These are phyloP conservation scores for Russula ochroleuca DNA, from an alignment of 768 basidiomycete species.

Conservation along the genomic window DNA sequence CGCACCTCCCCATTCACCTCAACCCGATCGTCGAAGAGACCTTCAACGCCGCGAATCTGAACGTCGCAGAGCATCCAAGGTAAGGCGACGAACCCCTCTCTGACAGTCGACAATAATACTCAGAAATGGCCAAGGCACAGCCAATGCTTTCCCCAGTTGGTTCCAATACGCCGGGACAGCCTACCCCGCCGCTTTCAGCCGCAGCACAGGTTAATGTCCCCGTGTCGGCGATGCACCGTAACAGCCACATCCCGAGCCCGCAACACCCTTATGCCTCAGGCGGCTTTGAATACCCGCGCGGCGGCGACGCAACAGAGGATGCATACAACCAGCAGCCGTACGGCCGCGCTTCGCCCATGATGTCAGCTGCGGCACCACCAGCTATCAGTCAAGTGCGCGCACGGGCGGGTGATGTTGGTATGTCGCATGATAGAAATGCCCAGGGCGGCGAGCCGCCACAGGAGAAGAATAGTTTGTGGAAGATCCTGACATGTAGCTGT, in stretches of 20 bases:
- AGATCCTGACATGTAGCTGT: conserved; percentile 77
- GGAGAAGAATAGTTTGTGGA: conserved; percentile 52
- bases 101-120: conserved; percentile 73
- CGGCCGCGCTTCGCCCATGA: conserved; percentile 80
- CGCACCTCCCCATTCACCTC: conserved; percentile 40
- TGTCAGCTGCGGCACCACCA: conserved; percentile 65
- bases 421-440: conserved; percentile 55
- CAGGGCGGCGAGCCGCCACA: conserved; percentile 52
- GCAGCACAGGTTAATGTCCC: conserved; percentile 74
- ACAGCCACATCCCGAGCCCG: conserved; percentile 39
- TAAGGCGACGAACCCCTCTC: conserved; percentile 50
- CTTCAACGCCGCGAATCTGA: conserved; percentile 52
- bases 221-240: conserved; percentile 47
- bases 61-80: conserved; percentile 58
- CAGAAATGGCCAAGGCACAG: conserved; percentile 62
- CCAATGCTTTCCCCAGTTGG: conserved; percentile 53
- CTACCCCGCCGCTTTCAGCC: conserved; percentile 61
- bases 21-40: conserved; percentile 56
- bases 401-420: conserved; percentile 62
- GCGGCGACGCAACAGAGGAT: conserved; percentile 46
- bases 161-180: conserved; percentile 47
- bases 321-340: conserved; percentile 59
- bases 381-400: conserved; percentile 71
- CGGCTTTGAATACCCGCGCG: conserved; percentile 52
- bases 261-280: conserved; percentile 73